Base-by-base conservation (phyloP, 495 filamentous ascomycete genomes). In the Aspergillus heteromorphus region DNA sequence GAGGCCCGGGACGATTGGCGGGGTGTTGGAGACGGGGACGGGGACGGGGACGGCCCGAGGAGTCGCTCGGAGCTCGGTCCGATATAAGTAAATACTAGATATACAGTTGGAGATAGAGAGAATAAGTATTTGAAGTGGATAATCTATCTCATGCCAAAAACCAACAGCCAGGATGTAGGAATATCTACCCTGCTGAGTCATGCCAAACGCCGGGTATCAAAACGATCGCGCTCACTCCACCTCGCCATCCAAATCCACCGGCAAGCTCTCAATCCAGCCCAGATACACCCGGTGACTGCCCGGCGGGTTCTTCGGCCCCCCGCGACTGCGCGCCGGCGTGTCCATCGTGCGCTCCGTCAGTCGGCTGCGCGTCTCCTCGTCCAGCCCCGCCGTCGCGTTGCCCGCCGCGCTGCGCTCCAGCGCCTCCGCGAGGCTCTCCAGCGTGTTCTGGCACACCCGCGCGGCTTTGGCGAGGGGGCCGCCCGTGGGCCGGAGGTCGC, bases 211-310 rank as follows among this genome's bases (percentile, higher is more conserved):
- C n/a, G 19, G 48, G 31, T 40, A 51, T 40, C 48, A 18, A 20
- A 2, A 23, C 41, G 7, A 27, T 27, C 4, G 23, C 23, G 7
- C 7, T 55, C 45, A 56, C 19, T 42, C 45, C 8, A 56, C 11
- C 16, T 19, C 31, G 2, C 29, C 53, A 16, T n/a, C 51, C 34
- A 57, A 43, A 36, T 61, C 58, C 0, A 51, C 14, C 2, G 60
- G 60, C 14, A 59, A 21, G 38, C 60, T 62, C 19, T 59, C 56
- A 48, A 62, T 16, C 56, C 60, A 63, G 6, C 27, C 53, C 21
- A 57, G 45, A 16, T 25, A 47, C 10, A n/a, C 40, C 34, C 30
- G 30, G 53, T 50, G 29, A 1, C 2, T 38, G 13, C 19, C 20
- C 14, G 2, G 8, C 20, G 29, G 4, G 21, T 18, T 38, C 1